Base-by-base conservation (phyloP, 1,284 basidiomycete genomes). In the Abortiporus biennis region DNA sequence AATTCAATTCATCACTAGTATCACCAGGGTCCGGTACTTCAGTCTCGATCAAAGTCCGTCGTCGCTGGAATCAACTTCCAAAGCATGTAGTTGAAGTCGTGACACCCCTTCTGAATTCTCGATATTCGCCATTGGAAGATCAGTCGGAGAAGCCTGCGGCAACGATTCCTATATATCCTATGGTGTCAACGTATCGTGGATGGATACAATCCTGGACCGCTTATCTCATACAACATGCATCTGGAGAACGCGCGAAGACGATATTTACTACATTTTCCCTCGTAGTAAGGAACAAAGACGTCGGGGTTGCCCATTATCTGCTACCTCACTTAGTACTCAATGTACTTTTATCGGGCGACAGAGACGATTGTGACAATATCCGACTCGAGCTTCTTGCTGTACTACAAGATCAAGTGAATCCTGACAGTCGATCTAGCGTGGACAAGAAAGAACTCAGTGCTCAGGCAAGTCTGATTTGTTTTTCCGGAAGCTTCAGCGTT, bases 141-240 rank as follows among this genome's bases (percentile, higher is more conserved):
- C 52, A 59, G 1, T 48, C 55, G 5, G 6, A 16, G 5, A 31
- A 38, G 16, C 57, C 63, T 16, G 57, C 66, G 5, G 64, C 70
- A 29, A 57, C 67, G 23, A 74, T 81, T 50, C 92, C 93, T 2
- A 80, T 97, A 42, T 99, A 98, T 63, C 70, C 75, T 1, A 66
- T 68, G 3, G 75, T 83, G 42, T 63, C 75, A 3, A 92, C 91
- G 0, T 99, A 96, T 63, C 81, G 94, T 36, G 94, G 99, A 61
- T 99, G 96, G 96, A 75, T 99, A 17, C 92, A 96, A 52, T 62
- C 77, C 0, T 99, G 95, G 94, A 83, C 89, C 0, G 74, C 78
- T 9, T 76, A 90, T 57, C 77, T 99, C n/a, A 90, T 98, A 44
- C 72, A 76, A 8, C 68, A 74, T 56, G 73, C 72, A 2, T 74